Conservation (phyloP, 257 asterid species). For the Ilex asprella region DNA sequence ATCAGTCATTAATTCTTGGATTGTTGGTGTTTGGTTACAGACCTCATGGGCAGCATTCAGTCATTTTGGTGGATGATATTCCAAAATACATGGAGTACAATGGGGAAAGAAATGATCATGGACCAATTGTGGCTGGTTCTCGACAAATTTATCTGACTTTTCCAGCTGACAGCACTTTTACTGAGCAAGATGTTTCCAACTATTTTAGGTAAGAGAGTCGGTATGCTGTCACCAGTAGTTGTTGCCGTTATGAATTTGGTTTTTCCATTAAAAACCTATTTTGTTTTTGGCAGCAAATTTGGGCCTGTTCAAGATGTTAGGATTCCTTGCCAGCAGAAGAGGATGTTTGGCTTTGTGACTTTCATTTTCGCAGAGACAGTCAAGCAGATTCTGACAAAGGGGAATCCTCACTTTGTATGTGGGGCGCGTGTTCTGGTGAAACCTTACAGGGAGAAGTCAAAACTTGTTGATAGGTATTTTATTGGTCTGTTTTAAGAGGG, state of each 20-base stretch:
- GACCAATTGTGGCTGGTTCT: neutral
- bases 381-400: neutral
- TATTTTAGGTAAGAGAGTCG: neutral
- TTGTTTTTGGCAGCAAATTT: neutral
- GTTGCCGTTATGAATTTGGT: no score
- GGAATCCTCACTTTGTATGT: neutral
- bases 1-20: neutral
- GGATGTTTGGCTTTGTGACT: slow-evolving; percentile 4
- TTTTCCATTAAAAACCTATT: no score
- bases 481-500: neutral
- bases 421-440: slow-evolving; percentile 1
- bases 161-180: neutral
- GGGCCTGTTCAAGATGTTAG: slow-evolving; percentile 4
- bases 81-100: neutral
- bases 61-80: neutral
- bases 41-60: slow-evolving; percentile 3
- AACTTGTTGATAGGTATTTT: neutral
- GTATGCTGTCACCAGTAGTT: neutral
- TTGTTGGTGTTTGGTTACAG: neutral
- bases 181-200: neutral
- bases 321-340: neutral
- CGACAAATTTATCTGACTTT: neutral
- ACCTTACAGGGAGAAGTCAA: slow-evolving; percentile 2
- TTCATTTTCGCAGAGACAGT: neutral
- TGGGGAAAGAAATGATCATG: neutral